phyloP scores from a whole-genome alignment of 2,329 filamentous ascomycete genomes.

The Ceratocystis cubensis region DNA sequence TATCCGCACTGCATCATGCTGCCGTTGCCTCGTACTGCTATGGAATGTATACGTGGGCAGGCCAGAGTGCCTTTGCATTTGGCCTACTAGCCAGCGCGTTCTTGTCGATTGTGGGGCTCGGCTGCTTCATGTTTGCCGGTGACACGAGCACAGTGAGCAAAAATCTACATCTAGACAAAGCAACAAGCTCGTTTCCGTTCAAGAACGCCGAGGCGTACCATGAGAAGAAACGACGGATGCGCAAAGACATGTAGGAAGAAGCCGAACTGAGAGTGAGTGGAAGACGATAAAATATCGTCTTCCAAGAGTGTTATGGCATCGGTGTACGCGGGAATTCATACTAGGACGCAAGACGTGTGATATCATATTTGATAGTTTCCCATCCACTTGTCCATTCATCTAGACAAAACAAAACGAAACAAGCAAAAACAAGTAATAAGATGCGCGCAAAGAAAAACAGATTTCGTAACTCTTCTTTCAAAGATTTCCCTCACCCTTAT shows the following conservation, averaged over 20 bases:
- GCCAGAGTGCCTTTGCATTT: constrained; percentile 46
- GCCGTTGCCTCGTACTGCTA: constrained; percentile 55
- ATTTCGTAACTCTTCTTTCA: not conserved
- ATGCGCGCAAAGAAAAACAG: too few relatives aligned
- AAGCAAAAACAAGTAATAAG: too few relatives aligned
- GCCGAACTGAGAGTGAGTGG: not conserved
- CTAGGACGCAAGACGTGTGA: too few relatives aligned
- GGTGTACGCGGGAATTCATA: not conserved
- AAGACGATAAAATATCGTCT: too few relatives aligned
- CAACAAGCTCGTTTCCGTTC: constrained; percentile 32
- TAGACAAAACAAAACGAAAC: too few relatives aligned
- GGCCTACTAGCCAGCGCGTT: constrained; percentile 45
- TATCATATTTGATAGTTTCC: too few relatives aligned
- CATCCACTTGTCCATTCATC: too few relatives aligned
- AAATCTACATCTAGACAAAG: constrained; percentile 31
- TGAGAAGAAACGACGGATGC: constrained; percentile 31
- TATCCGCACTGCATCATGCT: constrained; percentile 56
- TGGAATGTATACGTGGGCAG: constrained; percentile 46
- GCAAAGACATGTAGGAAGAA: constrained; percentile 20
- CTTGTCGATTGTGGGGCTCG: constrained; percentile 43
- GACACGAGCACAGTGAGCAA: constrained; percentile 30
- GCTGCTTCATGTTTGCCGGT: constrained; percentile 30
- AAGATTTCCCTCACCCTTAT: not conserved
- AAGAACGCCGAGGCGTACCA: constrained; percentile 30
- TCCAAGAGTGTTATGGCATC: not conserved